Evolutionary conservation across 2,329 filamentous ascomycete species (phyloP).

Genomic region (Lachnellula occidentalis): DNA sequence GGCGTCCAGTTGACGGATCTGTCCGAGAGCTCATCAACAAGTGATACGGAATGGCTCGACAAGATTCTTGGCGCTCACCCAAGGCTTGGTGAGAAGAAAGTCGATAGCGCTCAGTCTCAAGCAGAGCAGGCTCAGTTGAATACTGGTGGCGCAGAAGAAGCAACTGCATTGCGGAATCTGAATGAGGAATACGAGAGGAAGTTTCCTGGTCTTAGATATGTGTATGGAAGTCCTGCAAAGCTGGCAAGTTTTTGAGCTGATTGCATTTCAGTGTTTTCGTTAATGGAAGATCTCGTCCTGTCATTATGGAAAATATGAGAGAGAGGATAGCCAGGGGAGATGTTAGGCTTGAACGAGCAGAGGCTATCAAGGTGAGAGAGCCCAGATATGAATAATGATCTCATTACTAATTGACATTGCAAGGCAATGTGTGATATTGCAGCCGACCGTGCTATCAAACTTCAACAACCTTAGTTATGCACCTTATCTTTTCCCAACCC

Average conservation of each 20-base stretch:
- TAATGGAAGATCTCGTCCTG: conserved; percentile 67
- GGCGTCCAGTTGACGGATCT: conserved; percentile 58
- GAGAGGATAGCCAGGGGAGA: conserved; percentile 64
- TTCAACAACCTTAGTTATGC: conserved; percentile 12
- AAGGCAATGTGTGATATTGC: conserved; percentile 87
- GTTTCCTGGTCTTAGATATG: conserved; percentile 81
- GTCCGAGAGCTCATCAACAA: conserved; percentile 43
- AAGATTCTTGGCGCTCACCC: conserved; percentile 77
- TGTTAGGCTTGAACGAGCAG: conserved; percentile 60
- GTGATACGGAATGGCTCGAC: conserved; percentile 55
- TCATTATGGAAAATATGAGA: conserved; percentile 79
- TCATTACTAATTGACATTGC: conserved; percentile 15
- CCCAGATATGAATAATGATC: neutral
- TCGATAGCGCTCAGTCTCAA: conserved; percentile 76
- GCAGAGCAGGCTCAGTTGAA: conserved; percentile 76
- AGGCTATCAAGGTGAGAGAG: conserved; percentile 62
- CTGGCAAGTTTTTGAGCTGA: conserved; percentile 11
- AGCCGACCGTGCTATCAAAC: conserved; percentile 58
- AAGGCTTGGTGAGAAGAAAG: conserved; percentile 72
- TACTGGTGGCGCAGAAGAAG: conserved; percentile 49
- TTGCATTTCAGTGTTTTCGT: conserved; percentile 65
- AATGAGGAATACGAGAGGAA: conserved; percentile 74
- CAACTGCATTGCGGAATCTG: conserved; percentile 50
- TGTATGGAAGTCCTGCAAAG: conserved; percentile 38
- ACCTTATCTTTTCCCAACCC: conserved; percentile 4